These are phyloP conservation scores for Musa troglodytarum DNA, from an alignment of 176 grass and related monocot genomes.

Conservation along the genomic window DNA sequence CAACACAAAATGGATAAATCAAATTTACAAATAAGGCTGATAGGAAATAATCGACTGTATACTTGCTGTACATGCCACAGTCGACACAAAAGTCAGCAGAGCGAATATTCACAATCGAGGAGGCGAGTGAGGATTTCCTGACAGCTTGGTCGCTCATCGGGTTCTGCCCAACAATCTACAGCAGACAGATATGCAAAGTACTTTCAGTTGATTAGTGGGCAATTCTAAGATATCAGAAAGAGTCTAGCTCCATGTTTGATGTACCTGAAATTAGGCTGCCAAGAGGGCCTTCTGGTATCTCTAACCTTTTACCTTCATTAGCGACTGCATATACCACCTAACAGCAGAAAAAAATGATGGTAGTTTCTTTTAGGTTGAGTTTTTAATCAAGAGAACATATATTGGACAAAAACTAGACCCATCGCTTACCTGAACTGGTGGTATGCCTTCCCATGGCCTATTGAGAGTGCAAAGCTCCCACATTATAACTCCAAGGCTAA, in stretches of 20 bases:
- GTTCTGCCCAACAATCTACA: constrained; percentile 86
- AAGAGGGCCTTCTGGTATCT: constrained; percentile 83
- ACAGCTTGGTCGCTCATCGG: constrained; percentile 65
- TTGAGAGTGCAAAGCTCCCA: constrained; percentile 92
- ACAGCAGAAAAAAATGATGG: constrained; percentile 1
- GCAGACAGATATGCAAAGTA: not conserved
- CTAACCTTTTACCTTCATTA: constrained; percentile 69
- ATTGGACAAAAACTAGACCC: not conserved
- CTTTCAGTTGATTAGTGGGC: not conserved
- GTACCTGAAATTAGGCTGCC: constrained; percentile 78
- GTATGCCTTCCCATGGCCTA: constrained; percentile 77
- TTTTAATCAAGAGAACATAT: not conserved
- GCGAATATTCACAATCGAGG: constrained; percentile 79
- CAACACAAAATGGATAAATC: not conserved
- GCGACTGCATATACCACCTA: constrained; percentile 87
- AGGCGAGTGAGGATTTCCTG: constrained; percentile 89
- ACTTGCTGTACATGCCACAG: constrained; percentile 35
- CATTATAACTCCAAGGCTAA: constrained; percentile 96
- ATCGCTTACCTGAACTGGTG: constrained; percentile 66
- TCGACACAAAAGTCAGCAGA: constrained; percentile 46
- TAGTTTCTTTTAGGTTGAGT: not conserved
- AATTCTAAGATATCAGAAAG: no score
- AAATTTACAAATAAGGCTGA: constrained; percentile 2
- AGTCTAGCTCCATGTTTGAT: not conserved
- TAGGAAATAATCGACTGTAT: constrained; percentile 6